Conservation (phyloP, 2,329 filamentous ascomycete species). For the Cordyceps tenuipes region DNA sequence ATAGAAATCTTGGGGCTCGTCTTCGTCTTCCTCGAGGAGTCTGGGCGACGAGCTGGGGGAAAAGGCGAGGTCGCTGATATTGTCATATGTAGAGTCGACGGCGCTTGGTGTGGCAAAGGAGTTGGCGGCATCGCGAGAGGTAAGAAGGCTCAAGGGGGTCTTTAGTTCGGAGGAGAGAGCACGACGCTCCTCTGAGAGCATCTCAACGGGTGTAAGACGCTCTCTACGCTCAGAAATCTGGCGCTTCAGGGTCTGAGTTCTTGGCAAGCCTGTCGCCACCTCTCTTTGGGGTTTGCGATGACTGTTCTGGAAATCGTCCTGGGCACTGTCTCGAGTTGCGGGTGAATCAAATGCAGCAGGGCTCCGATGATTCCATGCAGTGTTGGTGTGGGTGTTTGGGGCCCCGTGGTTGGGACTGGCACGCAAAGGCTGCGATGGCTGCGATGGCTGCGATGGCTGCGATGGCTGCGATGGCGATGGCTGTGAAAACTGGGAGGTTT, state of each 20-base stretch:
- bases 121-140: not conserved
- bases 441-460: not conserved
- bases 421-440: not conserved
- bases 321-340: not conserved
- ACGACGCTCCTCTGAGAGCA: conserved; percentile 58
- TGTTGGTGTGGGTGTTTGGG: conserved; percentile 30
- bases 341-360: not conserved
- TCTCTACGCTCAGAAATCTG: conserved; percentile 74
- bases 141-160: not conserved
- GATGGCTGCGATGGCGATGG: not conserved
- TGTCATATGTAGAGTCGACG: not conserved
- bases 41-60: not conserved
- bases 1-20: not conserved
- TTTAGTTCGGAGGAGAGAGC: conserved; percentile 54
- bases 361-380: conserved; percentile 10
- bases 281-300: conserved; percentile 25
- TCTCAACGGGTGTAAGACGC: conserved; percentile 58
- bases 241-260: conserved; percentile 70
- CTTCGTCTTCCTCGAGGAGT: not conserved
- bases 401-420: not conserved
- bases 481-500: not conserved
- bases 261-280: conserved; percentile 71
- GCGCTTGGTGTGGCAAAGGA: conserved; percentile 6
- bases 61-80: conserved; percentile 3
- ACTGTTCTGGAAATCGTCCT: not conserved